Conservation (phyloP, 2,329 filamentous ascomycete species). For the Talaromyces islandicus region DNA sequence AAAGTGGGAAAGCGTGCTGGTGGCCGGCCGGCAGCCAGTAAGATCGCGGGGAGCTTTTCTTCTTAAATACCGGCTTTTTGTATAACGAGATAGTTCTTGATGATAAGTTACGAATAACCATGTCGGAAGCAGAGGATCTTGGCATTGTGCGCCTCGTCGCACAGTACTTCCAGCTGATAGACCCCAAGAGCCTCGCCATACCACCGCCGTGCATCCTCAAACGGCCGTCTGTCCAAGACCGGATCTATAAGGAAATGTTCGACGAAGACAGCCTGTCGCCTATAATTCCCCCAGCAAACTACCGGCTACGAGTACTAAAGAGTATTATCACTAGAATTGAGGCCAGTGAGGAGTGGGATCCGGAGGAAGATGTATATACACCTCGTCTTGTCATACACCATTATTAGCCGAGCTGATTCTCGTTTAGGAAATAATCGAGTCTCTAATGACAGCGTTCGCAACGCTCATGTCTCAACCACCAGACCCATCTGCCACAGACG, state of each 20-base stretch:
- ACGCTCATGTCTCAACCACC: slow-evolving; percentile 55
- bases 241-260: slow-evolving; percentile 63
- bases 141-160: slow-evolving; percentile 32
- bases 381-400: slow-evolving; percentile 10
- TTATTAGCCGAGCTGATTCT: not conserved
- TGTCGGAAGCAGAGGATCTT: not conserved
- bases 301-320: slow-evolving; percentile 69
- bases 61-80: not conserved
- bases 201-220: slow-evolving; percentile 57
- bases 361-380: slow-evolving; percentile 71
- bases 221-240: slow-evolving; percentile 57
- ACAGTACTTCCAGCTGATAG: slow-evolving; percentile 76
- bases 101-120: not conserved
- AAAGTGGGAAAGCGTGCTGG: not conserved
- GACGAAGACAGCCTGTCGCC: slow-evolving; percentile 49
- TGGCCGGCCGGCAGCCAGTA: not conserved
- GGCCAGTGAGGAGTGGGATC: slow-evolving; percentile 62
- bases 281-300: slow-evolving; percentile 58
- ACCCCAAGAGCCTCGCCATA: slow-evolving; percentile 56
- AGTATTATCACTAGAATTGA: slow-evolving; percentile 65
- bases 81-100: not conserved
- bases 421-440: slow-evolving; percentile 71
- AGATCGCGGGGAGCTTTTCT: not conserved
- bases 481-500: slow-evolving; percentile 57
- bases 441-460: slow-evolving; percentile 65